Percentiles rank a stretch among this genome's conserved stretches.
Conservation (phyloP, 2,329 filamentous ascomycete species). For the Rutstroemia sp. region DNA sequence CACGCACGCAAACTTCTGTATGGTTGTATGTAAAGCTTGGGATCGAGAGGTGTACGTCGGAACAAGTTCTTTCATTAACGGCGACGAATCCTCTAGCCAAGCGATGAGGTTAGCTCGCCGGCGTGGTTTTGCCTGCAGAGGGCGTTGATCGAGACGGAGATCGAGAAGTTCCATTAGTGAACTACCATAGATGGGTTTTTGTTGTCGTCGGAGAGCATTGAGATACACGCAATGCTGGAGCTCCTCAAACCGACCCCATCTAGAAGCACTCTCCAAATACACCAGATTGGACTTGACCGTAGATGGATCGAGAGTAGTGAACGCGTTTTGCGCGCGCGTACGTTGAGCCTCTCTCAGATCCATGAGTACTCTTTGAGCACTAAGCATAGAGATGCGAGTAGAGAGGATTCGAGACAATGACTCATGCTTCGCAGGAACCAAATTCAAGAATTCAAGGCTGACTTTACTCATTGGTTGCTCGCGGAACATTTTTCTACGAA, state of each 20-base stretch:
- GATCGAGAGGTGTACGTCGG: conserved; percentile 68
- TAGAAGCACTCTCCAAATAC: conserved; percentile 63
- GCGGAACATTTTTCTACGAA: conserved; percentile 60
- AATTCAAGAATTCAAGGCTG: conserved; percentile 70
- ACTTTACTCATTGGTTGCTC: conserved; percentile 55
- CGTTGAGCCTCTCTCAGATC: conserved; percentile 67
- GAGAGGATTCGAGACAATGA: conserved; percentile 47
- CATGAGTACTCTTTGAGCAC: conserved; percentile 61
- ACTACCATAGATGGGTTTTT: conserved; percentile 73
- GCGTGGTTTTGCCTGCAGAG: conserved; percentile 52
- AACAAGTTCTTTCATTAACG: conserved; percentile 58
- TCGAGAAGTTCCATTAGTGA: conserved; percentile 70
- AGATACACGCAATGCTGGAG: conserved; percentile 75
- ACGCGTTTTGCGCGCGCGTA: conserved; percentile 47
- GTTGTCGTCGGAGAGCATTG: conserved; percentile 73
- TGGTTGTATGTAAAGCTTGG: conserved; percentile 61
- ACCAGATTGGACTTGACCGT: conserved; percentile 62
- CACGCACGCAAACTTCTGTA: conserved; percentile 86
- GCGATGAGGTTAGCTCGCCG: conserved; percentile 57
- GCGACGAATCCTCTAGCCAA: conserved; percentile 69
- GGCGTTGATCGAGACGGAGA: conserved; percentile 52
- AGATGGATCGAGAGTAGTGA: conserved; percentile 52
- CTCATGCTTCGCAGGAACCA: conserved; percentile 68
- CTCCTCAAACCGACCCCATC: conserved; percentile 67
- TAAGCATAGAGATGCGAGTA: conserved; percentile 55